A percentile compares a stretch with the other conserved stretches of the same genome.
These are phyloP conservation scores for Tuber brumale DNA, from an alignment of 495 filamentous ascomycete genomes.

Conservation along the genomic window DNA sequence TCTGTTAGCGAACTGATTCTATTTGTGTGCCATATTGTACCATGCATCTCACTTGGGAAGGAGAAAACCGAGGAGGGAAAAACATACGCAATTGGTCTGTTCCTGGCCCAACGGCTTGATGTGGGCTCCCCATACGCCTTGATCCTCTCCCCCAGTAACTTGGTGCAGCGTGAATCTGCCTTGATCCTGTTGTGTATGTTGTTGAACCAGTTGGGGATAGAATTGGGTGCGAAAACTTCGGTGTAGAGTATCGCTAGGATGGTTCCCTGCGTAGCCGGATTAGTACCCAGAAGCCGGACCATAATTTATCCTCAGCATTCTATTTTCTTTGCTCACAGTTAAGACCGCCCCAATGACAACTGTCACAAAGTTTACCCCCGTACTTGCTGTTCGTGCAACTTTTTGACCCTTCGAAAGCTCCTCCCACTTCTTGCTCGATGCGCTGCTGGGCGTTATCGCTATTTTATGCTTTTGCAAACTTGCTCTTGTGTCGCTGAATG, in stretches of 20 bases:
- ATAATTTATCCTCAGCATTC: conserved; percentile 21
- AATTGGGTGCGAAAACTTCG: conserved; percentile 81
- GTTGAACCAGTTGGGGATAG: conserved; percentile 82
- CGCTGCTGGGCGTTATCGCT: conserved; percentile 54
- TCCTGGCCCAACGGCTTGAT: conserved; percentile 72
- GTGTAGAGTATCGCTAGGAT: conserved; percentile 72
- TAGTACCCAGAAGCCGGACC: conserved; percentile 18
- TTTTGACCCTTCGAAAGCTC: conserved; percentile 71
- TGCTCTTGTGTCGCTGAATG: neutral
- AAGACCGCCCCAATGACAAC: conserved; percentile 66
- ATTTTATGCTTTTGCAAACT: neutral
- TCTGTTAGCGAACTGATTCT: neutral
- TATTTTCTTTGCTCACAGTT: conserved; percentile 52
- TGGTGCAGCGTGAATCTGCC: conserved; percentile 59
- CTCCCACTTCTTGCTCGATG: conserved; percentile 71
- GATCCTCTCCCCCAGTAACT: conserved; percentile 74
- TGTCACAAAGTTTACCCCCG: conserved; percentile 76
- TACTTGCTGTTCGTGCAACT: conserved; percentile 76
- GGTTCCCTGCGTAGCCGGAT: conserved; percentile 52
- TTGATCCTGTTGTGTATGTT: conserved; percentile 74
- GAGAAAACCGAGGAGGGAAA: conserved; percentile 6
- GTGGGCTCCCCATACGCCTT: conserved; percentile 79
- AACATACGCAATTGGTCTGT: conserved; percentile 75
- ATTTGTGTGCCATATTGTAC: neutral
- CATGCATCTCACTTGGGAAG: neutral